Percentiles rank a stretch among this genome's conserved stretches.
Conservation (phyloP, 345 rosid species). For the Heritiera fomes region DNA sequence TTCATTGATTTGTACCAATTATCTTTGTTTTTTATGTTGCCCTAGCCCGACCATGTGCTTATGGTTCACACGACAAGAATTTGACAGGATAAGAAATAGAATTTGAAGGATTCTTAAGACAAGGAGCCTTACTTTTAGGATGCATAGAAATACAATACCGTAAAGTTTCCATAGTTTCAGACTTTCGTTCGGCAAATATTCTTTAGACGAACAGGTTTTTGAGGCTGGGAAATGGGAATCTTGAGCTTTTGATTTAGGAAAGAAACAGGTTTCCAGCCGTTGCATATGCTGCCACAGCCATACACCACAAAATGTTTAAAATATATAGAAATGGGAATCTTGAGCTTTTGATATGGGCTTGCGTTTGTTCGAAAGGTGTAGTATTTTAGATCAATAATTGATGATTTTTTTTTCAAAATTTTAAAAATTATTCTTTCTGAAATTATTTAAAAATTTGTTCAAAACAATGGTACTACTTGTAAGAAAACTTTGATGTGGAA, state of each 20-base stretch:
- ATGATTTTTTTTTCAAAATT: no score
- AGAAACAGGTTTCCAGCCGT: neutral
- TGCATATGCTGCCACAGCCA: neutral
- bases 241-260: neutral
- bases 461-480: no score
- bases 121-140: neutral
- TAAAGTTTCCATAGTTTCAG: neutral
- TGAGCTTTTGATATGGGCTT: no score
- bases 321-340: neutral
- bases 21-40: neutral
- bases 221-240: neutral
- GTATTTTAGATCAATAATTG: no score
- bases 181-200: neutral
- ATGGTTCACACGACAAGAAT: neutral
- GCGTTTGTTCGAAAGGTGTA: no score
- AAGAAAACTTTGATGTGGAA: no score
- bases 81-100: neutral
- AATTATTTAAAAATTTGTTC: no score
- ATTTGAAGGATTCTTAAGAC: neutral
- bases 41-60: neutral
- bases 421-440: no score
- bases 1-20: neutral
- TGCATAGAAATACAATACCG: no score
- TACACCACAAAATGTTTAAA: neutral
- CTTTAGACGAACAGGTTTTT: neutral